Conservation (phyloP, 345 rosid genomes). For the Syzygium grande region DNA sequence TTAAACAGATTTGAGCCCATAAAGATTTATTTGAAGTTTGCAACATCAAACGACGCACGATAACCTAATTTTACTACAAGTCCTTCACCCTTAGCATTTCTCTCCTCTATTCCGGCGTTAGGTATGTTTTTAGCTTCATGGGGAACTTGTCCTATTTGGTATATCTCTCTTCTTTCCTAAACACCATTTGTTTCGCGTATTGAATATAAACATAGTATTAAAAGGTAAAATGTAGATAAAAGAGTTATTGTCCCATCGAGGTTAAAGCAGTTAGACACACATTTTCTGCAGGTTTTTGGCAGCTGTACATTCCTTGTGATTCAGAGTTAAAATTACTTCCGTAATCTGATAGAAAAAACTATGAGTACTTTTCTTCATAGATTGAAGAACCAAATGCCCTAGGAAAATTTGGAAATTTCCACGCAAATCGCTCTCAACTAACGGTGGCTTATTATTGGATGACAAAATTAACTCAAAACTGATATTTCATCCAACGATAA, state of each 20-base stretch:
- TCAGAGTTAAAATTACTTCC: not conserved
- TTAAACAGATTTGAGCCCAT: not conserved
- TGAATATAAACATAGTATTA: not conserved
- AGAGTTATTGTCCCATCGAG: not conserved
- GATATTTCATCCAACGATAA: not conserved
- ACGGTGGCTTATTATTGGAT: not conserved
- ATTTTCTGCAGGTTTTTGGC: not conserved
- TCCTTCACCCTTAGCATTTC: not conserved
- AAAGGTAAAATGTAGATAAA: not conserved
- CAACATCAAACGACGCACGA: not conserved
- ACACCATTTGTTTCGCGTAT: not conserved
- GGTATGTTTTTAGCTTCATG: not conserved
- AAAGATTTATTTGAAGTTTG: not conserved
- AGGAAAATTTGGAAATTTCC: not conserved
- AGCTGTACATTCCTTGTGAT: not conserved
- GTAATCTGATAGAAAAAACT: not conserved
- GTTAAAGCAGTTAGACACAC: not conserved
- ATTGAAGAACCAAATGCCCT: not conserved
- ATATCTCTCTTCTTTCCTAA: not conserved
- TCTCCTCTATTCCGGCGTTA: not conserved
- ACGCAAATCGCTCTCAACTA: not conserved
- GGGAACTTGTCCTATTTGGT: not conserved
- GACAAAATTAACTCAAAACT: not conserved
- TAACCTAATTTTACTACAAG: not conserved
- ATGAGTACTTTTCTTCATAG: not conserved